Base-by-base conservation (phyloP, 1,284 basidiomycete species). In the Moesziomyces sp. region DNA sequence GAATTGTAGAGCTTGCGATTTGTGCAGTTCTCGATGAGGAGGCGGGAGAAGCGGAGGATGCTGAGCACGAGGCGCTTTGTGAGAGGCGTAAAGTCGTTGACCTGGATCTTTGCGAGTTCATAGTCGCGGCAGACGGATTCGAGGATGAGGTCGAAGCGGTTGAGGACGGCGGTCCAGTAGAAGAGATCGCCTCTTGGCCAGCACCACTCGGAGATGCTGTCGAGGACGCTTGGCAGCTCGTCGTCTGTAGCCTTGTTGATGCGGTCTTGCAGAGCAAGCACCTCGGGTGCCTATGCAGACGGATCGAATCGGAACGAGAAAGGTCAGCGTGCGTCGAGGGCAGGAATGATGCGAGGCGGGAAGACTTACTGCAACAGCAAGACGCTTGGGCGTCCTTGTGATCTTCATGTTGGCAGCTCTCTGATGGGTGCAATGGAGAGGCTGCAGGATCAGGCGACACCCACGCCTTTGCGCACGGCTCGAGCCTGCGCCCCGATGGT, bases 181-280 rank as follows among this genome's bases (percentile, higher is more conserved):
- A 97, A 94, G 64, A 99, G 88, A 87, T 99, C 97, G 61, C 94
- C 96, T 73, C 97, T 89, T 28, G 95, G 93, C 91, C 93, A 99
- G 85, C 89, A 91, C 97, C 97, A 99, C 52, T 81, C 77, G 14
- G 76, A 74, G 45, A 84, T 65, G 54, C 59, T 55, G 52, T 75
- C 76, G 42, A 84, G 68, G 16, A 80, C 61, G 19, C 43, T 55
- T 0, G 82, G 78, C n/a, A 84, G 70, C 53, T 79, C 79, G 28
- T 80, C 75, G 24, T 83, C 79, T 34, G 74, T 49, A 19, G 75
- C 70, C 8, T 77, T 70, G 42, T 58, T 46, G 50, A 84, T 68
- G 45, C 70, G 74, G 43, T 74, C 68, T 34, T 81, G 71, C 26
- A 83, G 65, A 16, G 55, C 52, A 4, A 68, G 42, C 43, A 82